Evolutionary conservation across 2,329 filamentous ascomycete species (phyloP).

Genomic region (Dothistroma pini): DNA sequence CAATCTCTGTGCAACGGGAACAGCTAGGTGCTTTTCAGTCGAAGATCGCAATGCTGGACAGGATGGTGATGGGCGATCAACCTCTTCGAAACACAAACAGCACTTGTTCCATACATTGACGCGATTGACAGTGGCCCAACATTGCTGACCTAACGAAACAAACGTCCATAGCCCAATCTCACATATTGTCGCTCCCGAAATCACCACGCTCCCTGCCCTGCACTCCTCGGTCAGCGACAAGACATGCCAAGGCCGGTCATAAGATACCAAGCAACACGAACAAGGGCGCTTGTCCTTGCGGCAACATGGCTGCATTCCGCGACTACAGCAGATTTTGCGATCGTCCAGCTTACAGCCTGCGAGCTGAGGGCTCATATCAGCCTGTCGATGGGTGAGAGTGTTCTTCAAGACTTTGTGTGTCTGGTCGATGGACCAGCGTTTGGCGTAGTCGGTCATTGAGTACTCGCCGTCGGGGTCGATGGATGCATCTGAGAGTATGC

Average conservation of each 20-base stretch:
- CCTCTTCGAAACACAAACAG: too few species aligned
- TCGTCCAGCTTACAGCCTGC: not conserved
- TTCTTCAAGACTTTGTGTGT: not conserved
- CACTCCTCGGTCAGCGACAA: not conserved
- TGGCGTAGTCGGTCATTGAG: not conserved
- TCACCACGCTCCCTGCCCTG: not conserved
- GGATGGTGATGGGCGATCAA: too few species aligned
- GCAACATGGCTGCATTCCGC: not conserved
- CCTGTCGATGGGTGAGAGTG: not conserved
- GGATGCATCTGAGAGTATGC: not conserved
- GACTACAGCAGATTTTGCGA: not conserved
- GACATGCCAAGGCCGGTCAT: not conserved
- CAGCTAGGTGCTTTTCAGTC: too few species aligned
- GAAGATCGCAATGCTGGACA: too few species aligned
- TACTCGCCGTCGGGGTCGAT: not conserved
- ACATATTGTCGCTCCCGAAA: not conserved
- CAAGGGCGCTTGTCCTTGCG: not conserved
- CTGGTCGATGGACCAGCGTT: not conserved
- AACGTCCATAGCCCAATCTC: not conserved
- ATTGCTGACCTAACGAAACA: too few species aligned
- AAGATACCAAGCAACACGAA: not conserved
- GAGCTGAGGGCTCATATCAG: not conserved
- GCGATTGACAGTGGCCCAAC: too few species aligned
- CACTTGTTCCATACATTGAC: too few species aligned
- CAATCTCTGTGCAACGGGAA: too few species aligned